phyloP scores from a whole-genome alignment of 1,284 basidiomycete species.

The Austroboletus novae-zelandiae region DNA sequence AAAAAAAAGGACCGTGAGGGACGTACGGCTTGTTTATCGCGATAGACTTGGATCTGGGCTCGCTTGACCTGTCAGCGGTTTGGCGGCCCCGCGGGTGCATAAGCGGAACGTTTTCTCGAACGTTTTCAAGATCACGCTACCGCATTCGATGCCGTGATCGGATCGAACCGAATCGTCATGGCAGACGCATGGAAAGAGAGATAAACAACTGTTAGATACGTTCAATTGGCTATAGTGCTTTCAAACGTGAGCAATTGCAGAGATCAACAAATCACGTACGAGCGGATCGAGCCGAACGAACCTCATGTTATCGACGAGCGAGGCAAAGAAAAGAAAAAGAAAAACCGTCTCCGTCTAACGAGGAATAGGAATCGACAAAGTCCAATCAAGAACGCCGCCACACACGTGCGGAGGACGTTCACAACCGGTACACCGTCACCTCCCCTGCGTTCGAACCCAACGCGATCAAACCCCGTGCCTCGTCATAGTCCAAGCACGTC shows the following conservation, averaged over 20 bases:
- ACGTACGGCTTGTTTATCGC: no score
- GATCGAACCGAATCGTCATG: no score
- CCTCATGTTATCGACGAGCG: background rate
- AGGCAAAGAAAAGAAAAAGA: background rate
- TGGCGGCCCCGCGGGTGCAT: no score
- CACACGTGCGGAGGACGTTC: constrained; percentile 2
- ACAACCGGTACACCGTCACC: constrained; percentile 44
- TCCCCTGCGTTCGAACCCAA: constrained; percentile 48
- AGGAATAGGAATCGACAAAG: background rate
- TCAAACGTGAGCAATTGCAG: background rate
- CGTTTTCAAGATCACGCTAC: no score
- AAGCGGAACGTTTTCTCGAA: no score
- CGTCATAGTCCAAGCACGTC: constrained; percentile 59
- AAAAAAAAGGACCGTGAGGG: no score
- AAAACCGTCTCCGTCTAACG: background rate
- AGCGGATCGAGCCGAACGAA: background rate
- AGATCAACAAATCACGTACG: constrained; percentile 12
- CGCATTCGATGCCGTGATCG: no score
- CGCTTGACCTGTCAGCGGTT: no score
- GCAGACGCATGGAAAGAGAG: background rate
- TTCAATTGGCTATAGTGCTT: constrained; percentile 1
- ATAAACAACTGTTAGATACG: background rate
- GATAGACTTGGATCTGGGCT: no score
- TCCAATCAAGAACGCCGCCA: background rate
- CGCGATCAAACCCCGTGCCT: constrained; percentile 48